phyloP scores from a whole-genome alignment of 192 early-diverging fungal species.

The Umbelopsis vinacea region DNA sequence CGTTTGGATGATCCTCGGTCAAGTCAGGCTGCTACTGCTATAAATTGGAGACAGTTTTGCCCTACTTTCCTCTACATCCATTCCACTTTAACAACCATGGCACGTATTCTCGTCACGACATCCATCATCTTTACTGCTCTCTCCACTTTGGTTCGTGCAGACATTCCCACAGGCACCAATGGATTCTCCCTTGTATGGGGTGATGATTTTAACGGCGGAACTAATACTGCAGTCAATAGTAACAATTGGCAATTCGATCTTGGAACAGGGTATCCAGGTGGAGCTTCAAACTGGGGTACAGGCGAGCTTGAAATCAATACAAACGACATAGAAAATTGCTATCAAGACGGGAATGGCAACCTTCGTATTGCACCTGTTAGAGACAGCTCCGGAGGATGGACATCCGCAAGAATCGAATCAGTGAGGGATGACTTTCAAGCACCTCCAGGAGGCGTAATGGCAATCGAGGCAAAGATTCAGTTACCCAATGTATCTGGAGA shows the following conservation, averaged over 20 bases:
- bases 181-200: not conserved
- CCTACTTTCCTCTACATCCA: not conserved
- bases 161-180: not conserved
- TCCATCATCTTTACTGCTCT: not conserved
- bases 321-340: slow-evolving; percentile 6
- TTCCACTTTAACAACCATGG: not conserved
- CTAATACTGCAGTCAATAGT: not conserved
- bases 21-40: too few relatives aligned
- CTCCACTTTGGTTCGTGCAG: not conserved
- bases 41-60: too few relatives aligned
- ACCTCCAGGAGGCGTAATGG: not conserved
- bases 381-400: not conserved
- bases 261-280: slow-evolving; percentile 9
- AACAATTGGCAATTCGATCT: slow-evolving; percentile 3
- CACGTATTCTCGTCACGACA: not conserved
- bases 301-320: not conserved
- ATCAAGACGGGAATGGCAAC: slow-evolving; percentile 4
- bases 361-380: not conserved
- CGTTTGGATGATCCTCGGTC: too few relatives aligned
- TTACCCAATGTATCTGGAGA: not conserved
- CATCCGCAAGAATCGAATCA: slow-evolving; percentile 3
- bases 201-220: not conserved
- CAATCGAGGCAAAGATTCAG: not conserved
- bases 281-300: slow-evolving; percentile 2
- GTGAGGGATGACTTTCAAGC: not conserved